A percentile compares a stretch with the other conserved stretches of the same genome.
These are phyloP conservation scores for Cymbopogon flexuosus DNA, from an alignment of 202 grass and related monocot species.

Conservation along the genomic window DNA sequence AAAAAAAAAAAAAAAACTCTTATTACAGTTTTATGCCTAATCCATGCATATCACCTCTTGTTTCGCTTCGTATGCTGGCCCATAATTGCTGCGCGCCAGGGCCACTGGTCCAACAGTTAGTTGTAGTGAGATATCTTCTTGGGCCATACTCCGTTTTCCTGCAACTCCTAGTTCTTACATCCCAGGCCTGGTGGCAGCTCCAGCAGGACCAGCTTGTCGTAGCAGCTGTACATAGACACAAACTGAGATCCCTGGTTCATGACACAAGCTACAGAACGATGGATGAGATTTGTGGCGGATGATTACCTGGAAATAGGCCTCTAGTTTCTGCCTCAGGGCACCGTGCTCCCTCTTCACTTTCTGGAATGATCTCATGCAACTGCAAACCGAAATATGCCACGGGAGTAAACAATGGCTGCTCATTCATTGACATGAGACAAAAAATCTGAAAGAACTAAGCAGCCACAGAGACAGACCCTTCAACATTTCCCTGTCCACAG, in stretches of 20 bases:
- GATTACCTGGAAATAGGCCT: slow-evolving; percentile 94
- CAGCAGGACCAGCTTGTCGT: slow-evolving; percentile 65
- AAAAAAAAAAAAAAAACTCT: not conserved
- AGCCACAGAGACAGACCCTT: slow-evolving; percentile 52
- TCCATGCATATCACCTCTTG: not conserved
- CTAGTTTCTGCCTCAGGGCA: slow-evolving; percentile 69
- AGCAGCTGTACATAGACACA: slow-evolving; percentile 50
- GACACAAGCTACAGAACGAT: not conserved
- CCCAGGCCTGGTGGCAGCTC: slow-evolving; percentile 49
- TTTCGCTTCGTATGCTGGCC: not conserved
- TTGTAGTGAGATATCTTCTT: slow-evolving; percentile 1
- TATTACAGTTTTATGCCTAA: slow-evolving; percentile 11
- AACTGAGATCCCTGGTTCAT: not conserved
- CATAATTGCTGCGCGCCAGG: slow-evolving; percentile 8
- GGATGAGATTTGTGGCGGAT: not conserved
- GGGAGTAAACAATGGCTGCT: not conserved
- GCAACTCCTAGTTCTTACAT: slow-evolving; percentile 37
- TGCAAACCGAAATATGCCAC: slow-evolving; percentile 41
- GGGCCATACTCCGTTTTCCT: not conserved
- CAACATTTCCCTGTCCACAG: slow-evolving; percentile 60
- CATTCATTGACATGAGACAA: not conserved
- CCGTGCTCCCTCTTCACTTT: slow-evolving; percentile 86
- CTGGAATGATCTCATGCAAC: slow-evolving; percentile 79
- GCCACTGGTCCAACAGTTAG: not conserved
- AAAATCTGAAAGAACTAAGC: not conserved